Percentiles rank a stretch among this genome's conserved stretches.
Evolutionary conservation across 2,329 filamentous ascomycete genomes (phyloP).

Genomic region (Alternaria dauci): DNA sequence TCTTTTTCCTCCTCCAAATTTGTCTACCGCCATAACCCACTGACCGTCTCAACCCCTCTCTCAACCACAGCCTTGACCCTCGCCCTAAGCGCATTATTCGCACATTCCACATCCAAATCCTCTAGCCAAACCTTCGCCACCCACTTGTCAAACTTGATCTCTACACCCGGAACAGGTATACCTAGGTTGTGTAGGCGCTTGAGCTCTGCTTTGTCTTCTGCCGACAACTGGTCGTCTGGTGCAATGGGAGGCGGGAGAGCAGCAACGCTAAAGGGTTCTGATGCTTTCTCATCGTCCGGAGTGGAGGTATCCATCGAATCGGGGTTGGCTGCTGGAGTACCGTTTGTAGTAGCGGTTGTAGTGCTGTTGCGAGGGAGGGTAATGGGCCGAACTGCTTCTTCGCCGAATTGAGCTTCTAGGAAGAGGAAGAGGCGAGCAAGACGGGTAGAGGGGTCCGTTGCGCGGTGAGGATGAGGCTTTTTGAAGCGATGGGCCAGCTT

Average conservation of each 20-base stretch:
- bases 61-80: constrained; percentile 90
- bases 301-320: constrained; percentile 3
- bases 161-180: constrained; percentile 88
- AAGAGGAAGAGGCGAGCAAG: constrained; percentile 91
- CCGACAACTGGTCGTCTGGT: constrained; percentile 10
- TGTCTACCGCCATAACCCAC: constrained; percentile 40
- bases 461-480: constrained; percentile 73
- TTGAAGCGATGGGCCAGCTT: constrained; percentile 46
- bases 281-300: constrained; percentile 1
- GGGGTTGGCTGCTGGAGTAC: constrained; percentile 3
- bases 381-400: constrained; percentile 81
- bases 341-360: constrained; percentile 27
- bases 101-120: constrained; percentile 87
- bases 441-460: constrained; percentile 75
- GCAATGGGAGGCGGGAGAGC: not conserved
- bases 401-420: constrained; percentile 94
- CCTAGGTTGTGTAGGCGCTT: constrained; percentile 81
- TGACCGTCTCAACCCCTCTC: constrained; percentile 82
- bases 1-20: not conserved
- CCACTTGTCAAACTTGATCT: constrained; percentile 87
- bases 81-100: constrained; percentile 79
- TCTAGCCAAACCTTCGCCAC: constrained; percentile 91
- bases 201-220: constrained; percentile 64
- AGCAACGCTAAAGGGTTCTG: constrained; percentile 20
- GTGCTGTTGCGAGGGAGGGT: constrained; percentile 66